These are phyloP conservation scores for Quercus cerris DNA, from an alignment of 306 rosid genomes.

Conservation along the genomic window DNA sequence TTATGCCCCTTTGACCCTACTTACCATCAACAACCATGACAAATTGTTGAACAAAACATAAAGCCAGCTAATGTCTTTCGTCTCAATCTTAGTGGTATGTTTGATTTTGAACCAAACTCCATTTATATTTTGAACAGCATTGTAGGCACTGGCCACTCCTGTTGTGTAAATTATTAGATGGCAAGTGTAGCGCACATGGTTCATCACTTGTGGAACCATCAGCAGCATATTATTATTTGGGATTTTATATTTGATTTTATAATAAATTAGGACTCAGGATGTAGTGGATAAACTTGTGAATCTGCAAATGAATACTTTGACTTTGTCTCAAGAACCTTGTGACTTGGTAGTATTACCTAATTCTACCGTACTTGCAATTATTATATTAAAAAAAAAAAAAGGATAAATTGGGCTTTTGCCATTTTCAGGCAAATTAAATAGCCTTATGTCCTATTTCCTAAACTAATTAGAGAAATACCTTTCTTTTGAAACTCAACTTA, in stretches of 20 bases:
- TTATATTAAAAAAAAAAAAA: too few species aligned
- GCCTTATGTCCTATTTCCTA: too few species aligned
- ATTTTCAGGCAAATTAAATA: too few species aligned
- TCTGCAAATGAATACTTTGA: neutral
- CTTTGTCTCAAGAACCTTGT: too few species aligned
- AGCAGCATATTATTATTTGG: neutral
- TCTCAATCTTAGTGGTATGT: constrained; percentile 10
- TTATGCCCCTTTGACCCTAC: constrained; percentile 7
- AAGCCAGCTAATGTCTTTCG: constrained; percentile 32
- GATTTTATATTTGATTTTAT: neutral
- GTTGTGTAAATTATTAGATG: constrained; percentile 20
- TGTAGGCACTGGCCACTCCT: neutral
- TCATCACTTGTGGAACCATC: neutral
- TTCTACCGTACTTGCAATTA: too few species aligned
- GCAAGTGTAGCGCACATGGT: constrained; percentile 19
- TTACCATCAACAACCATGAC: neutral
- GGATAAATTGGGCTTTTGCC: too few species aligned
- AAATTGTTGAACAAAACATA: constrained; percentile 23
- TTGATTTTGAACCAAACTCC: constrained; percentile 4
- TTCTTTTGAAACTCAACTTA: too few species aligned
- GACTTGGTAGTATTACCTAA: too few species aligned
- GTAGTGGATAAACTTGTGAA: neutral
- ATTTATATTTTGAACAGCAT: neutral
- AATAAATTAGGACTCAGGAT: neutral
- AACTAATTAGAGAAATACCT: too few species aligned